A percentile compares a stretch with the other conserved stretches of the same genome.
phyloP scores from a whole-genome alignment of 1,284 basidiomycete genomes.

The Tetrapyrgos nigripes region DNA sequence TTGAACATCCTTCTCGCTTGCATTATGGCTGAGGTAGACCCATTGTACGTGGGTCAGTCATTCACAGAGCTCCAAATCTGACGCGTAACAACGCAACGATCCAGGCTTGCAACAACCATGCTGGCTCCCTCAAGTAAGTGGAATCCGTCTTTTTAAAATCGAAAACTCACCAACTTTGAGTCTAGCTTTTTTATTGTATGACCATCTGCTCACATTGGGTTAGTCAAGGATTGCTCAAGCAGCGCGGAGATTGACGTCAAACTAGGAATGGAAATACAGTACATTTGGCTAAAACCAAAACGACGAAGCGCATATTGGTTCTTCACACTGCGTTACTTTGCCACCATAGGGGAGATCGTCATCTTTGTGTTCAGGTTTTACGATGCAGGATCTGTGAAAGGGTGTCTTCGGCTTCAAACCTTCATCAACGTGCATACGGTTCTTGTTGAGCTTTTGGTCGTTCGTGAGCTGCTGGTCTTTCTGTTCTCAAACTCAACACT shows the following conservation, averaged over 20 bases:
- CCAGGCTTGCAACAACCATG: slow-evolving; percentile 5
- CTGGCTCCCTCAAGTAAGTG: slow-evolving; percentile 3
- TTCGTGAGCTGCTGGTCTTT: not conserved
- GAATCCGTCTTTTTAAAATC: too few species aligned
- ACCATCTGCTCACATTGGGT: slow-evolving; percentile 10
- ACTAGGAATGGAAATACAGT: slow-evolving; percentile 4
- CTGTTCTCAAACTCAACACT: not conserved
- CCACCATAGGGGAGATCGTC: slow-evolving; percentile 2
- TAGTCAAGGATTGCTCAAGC: not conserved
- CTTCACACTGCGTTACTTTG: slow-evolving; percentile 6
- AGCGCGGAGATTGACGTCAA: not conserved
- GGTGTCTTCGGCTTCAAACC: not conserved
- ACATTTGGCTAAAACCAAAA: slow-evolving; percentile 8
- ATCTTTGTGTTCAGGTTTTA: slow-evolving; percentile 6
- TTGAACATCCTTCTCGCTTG: too few species aligned
- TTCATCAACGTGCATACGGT: slow-evolving; percentile 1
- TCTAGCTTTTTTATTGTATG: slow-evolving; percentile 6
- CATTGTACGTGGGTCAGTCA: too few species aligned
- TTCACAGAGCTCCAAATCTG: too few species aligned
- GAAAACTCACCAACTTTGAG: too few species aligned
- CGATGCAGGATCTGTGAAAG: not conserved
- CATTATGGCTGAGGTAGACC: too few species aligned
- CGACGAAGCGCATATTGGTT: slow-evolving; percentile 4
- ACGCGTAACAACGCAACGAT: too few species aligned
- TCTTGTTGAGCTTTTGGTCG: slow-evolving; percentile 2